Evolutionary conservation across 345 rosid genomes (phyloP), one percentile per base, ranked within the genome.

Genomic region (Corchorus olitorius): DNA sequence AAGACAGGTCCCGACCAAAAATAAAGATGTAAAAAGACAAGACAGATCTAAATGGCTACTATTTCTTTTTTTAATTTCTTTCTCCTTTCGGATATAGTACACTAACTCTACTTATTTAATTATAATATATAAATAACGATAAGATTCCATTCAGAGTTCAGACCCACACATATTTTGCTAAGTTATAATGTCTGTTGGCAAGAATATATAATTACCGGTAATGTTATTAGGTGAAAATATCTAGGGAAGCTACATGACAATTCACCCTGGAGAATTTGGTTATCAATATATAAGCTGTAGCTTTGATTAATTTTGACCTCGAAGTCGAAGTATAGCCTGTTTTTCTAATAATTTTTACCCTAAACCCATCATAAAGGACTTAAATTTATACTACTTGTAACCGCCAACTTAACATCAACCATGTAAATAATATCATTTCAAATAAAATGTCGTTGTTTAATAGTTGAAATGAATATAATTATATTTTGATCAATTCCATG

Each of bases 111-210:
- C 66, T 62, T 35, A 11, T 37, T 39, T 64, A 37, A 27, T 27
- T 27, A 27, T 27, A 27, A 27, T 27, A 27, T 27, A 27, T 27
- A 27, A 27, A 27, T 27, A 49, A 13, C 43, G 1, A 33, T 0
- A 13, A 1, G 73, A 70, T 50, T 52, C 61, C 48, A 46, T 68
- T 68, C 43, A 68, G 6, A 68, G 20, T 68, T 68, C 43, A 68
- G 6, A 68, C 72, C 56, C 58, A 49, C 19, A n/a, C 15, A 11
- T 41, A 43, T 9, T 11, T 50, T 50, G 13, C 8, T 9, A 43
- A 65, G 19, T 11, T n/a, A 8, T 19, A 20, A 8, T 56, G 12
- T 11, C 33, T 19, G 34, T 56, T 13, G 8, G 13, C 60, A 27
- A 27, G 27, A 27, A 27, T 27, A 27, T 27, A 27, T 27, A 27